Conservation (phyloP, 768 basidiomycete species). For the Exsudoporus frostii region DNA sequence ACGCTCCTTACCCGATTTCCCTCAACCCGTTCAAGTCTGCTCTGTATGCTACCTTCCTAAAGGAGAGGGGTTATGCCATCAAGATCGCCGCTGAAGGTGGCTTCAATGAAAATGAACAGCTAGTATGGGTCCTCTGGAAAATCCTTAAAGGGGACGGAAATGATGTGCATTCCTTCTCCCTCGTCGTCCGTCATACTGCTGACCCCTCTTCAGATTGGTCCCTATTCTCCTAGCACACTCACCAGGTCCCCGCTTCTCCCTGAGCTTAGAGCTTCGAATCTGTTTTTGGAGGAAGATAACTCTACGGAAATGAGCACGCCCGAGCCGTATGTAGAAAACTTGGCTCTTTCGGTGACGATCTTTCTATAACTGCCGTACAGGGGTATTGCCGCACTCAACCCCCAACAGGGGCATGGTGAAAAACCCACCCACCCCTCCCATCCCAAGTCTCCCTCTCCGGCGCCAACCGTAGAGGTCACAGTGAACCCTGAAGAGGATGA, state of each 20-base stretch:
- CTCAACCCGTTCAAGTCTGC: constrained; percentile 82
- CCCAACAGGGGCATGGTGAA: constrained; percentile 6
- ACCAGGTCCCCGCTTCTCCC: constrained; percentile 73
- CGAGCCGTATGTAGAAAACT: constrained; percentile 40
- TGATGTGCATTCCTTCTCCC: constrained; percentile 46
- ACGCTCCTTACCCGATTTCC: constrained; percentile 73
- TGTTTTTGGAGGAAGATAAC: constrained; percentile 63
- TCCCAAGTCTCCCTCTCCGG: background rate
- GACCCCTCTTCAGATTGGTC: constrained; percentile 58
- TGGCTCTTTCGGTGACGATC: background rate
- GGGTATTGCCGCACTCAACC: constrained; percentile 6
- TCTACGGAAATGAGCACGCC: constrained; percentile 43
- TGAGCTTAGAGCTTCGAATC: constrained; percentile 69
- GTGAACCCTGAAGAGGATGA: constrained; percentile 52
- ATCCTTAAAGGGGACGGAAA: constrained; percentile 79
- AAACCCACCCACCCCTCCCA: constrained; percentile 1
- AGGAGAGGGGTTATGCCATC: constrained; percentile 63
- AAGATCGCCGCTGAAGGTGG: constrained; percentile 45
- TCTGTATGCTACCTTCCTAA: constrained; percentile 61
- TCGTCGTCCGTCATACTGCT: background rate
- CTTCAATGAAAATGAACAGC: constrained; percentile 63
- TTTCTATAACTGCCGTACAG: constrained; percentile 22
- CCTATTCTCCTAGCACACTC: constrained; percentile 73
- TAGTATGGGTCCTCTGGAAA: constrained; percentile 88
- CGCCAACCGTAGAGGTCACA: constrained; percentile 2